Evolutionary conservation across 2,329 filamentous ascomycete species (phyloP).

Genomic region (Zymoseptoria brevis): DNA sequence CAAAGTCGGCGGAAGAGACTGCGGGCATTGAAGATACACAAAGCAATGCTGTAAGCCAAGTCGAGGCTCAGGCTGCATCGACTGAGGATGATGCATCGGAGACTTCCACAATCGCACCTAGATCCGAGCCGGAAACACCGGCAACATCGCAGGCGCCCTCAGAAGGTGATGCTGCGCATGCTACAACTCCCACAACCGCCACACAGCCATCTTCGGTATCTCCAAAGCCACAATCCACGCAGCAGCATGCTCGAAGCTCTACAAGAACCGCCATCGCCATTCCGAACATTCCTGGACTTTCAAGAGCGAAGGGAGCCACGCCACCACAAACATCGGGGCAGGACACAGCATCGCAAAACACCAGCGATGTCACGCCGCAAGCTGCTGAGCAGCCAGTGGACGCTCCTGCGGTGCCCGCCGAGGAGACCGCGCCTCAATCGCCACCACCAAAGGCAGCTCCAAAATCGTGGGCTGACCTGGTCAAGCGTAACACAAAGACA

Average conservation of each 20-base stretch:
- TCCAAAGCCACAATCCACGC: constrained; percentile 26
- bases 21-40: constrained; percentile 14
- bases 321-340: constrained; percentile 31
- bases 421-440: constrained; percentile 29
- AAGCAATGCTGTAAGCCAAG: constrained; percentile 13
- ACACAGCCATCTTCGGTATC: constrained; percentile 27
- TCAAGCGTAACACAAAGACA: constrained; percentile 42
- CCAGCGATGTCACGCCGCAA: constrained; percentile 8
- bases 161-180: constrained; percentile 40
- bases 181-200: constrained; percentile 43
- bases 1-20: constrained; percentile 31
- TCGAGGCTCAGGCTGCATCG: constrained; percentile 6
- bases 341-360: constrained; percentile 8
- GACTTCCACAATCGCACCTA: constrained; percentile 37
- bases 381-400: constrained; percentile 4
- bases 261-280: constrained; percentile 41
- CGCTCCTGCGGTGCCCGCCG: neutral
- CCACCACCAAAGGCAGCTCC: constrained; percentile 27
- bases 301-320: constrained; percentile 35
- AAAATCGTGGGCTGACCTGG: constrained; percentile 62
- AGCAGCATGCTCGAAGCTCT: constrained; percentile 31
- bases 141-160: constrained; percentile 52
- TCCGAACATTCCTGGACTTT: constrained; percentile 45
- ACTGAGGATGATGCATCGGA: constrained; percentile 33
- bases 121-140: constrained; percentile 48